Evolutionary conservation across 768 basidiomycete species (phyloP).

Genomic region (Amyloporia xantha): DNA sequence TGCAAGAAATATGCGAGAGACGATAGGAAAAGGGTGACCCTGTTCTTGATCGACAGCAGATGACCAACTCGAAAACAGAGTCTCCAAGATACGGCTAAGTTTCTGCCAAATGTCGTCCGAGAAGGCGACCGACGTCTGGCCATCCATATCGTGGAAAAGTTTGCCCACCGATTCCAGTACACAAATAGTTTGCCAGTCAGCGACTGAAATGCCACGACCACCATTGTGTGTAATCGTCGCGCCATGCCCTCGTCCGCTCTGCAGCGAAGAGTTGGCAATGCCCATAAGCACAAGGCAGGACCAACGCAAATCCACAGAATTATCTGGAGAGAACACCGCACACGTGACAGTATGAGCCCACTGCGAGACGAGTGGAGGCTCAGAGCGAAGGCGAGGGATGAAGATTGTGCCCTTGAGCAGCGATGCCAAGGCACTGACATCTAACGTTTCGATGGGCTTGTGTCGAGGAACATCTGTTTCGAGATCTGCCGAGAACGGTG

Average conservation of each 20-base stretch:
- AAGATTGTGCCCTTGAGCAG: not conserved
- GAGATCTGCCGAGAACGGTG: no score
- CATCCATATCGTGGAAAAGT: not conserved
- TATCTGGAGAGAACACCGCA: not conserved
- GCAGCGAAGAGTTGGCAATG: no score
- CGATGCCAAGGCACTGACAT: not conserved
- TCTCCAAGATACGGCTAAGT: constrained; percentile 10
- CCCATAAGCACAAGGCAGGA: no score
- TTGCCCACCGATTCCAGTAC: constrained; percentile 8
- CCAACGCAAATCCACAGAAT: no score
- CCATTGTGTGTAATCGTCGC: not conserved
- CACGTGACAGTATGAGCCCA: not conserved
- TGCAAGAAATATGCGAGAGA: constrained; percentile 9
- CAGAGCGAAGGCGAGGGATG: not conserved
- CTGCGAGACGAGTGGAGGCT: not conserved
- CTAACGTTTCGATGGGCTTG: not conserved
- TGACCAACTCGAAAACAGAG: constrained; percentile 32
- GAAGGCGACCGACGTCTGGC: not conserved
- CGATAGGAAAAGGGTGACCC: constrained; percentile 2
- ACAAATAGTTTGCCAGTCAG: constrained; percentile 16
- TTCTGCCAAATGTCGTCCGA: constrained; percentile 2
- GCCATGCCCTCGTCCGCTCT: not conserved
- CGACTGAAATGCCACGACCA: constrained; percentile 1
- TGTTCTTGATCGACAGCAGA: not conserved
- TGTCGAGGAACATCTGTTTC: no score